Base-by-base conservation (phyloP, 176 grass and related monocot species). In the Oryza officinalis region DNA sequence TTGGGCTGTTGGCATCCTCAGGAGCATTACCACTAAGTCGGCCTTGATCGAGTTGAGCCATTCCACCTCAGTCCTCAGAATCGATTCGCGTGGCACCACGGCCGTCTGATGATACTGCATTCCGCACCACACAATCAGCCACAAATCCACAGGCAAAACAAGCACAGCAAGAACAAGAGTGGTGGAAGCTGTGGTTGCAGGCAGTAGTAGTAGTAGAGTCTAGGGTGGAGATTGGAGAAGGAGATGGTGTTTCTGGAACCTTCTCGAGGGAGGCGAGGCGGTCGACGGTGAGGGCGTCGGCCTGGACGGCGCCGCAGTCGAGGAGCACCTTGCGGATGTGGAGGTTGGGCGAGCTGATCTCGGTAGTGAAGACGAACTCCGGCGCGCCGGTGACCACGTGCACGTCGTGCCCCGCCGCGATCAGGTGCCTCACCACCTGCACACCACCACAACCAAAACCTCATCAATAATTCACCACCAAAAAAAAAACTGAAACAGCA, bases 301-400 rank as follows among this genome's bases (percentile, higher is more conserved):
- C 89, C 87, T 98, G 96, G 72, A 98, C 96, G 57, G 93, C 96
- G 85, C 93, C 96, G 90, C 96, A 98, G 80, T 98, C 96, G 79
- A 98, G 93, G 41, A 98, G 92, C 61, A 95, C 96, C 93, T 88
- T 92, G 77, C 93, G 89, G 79, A 98, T 93, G 83, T 92, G 96
- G 79, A 98, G 91, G 78, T 88, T 71, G 17, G 87, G 87, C 61
- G 93, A 95, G 35, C 61, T 32, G 69, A 98, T 92, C 83, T 98
- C 93, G 20, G 91, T 95, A 72, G 93, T 95, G 89, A 98, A 98
- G 83, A 98, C 96, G 87, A 98, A 98, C 43, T 93, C 89, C 14
- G 96, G 96, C 74, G 91, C 93, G 14, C 80, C 91, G 26, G 93
- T 98, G 37, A 95, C 93, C 57, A 95, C 96, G 85, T 95, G 96